A percentile compares a stretch with the other conserved stretches of the same genome.
Conservation (phyloP, 2,329 filamentous ascomycete genomes). For the Shiraia bambusicola region DNA sequence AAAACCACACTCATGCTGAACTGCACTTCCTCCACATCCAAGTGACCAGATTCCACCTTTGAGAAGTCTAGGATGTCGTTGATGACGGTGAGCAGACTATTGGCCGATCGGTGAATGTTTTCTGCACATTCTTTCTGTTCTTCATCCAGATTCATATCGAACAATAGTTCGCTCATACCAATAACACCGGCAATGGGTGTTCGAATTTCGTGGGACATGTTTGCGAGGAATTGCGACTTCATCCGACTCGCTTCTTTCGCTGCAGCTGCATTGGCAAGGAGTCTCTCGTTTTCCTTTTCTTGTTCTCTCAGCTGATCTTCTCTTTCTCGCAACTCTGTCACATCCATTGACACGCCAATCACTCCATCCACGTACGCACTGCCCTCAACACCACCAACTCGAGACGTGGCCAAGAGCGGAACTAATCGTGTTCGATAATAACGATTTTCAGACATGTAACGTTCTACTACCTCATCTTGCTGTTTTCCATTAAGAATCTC, state of each 20-base stretch:
- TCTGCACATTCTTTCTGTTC: conserved; percentile 75
- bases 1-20: conserved; percentile 74
- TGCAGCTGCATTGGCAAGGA: conserved; percentile 73
- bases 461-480: conserved; percentile 64
- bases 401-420: conserved; percentile 62
- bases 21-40: conserved; percentile 79
- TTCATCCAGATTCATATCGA: conserved; percentile 66
- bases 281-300: conserved; percentile 67
- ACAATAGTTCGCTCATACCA: conserved; percentile 74
- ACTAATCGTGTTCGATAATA: conserved; percentile 74
- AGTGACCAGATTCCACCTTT: conserved; percentile 75
- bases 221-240: conserved; percentile 77
- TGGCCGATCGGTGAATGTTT: conserved; percentile 76
- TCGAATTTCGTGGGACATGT: conserved; percentile 79
- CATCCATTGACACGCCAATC: conserved; percentile 77
- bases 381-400: conserved; percentile 53
- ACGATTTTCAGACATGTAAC: conserved; percentile 58
- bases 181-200: conserved; percentile 80
- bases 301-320: conserved; percentile 65
- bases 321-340: conserved; percentile 69
- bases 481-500: conserved; percentile 64
- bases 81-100: conserved; percentile 81
- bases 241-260: conserved; percentile 78
- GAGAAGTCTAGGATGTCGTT: conserved; percentile 90
- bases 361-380: conserved; percentile 66